Percentiles rank a stretch among this genome's conserved stretches.
These are phyloP conservation scores for Helminthosporium solani DNA, from an alignment of 2,329 filamentous ascomycete genomes.

Conservation along the genomic window DNA sequence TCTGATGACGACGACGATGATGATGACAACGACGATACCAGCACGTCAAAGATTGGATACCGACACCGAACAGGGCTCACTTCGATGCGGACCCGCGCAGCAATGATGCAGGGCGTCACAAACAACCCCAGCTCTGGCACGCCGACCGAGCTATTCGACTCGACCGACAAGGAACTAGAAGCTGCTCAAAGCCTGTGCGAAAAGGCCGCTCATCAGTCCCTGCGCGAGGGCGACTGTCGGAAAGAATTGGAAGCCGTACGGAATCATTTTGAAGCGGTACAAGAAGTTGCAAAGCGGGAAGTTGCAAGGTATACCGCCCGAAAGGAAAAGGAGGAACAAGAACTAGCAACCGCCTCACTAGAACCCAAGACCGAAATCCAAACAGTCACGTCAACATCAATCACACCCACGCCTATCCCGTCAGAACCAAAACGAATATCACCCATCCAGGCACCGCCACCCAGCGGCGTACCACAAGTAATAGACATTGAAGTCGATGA, in stretches of 20 bases:
- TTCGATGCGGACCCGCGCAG: slow-evolving; percentile 32
- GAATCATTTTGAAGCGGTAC: slow-evolving; percentile 63
- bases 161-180: slow-evolving; percentile 76
- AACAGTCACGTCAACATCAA: slow-evolving; percentile 11
- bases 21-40: slow-evolving; percentile 27
- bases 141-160: slow-evolving; percentile 52
- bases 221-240: slow-evolving; percentile 84
- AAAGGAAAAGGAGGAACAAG: slow-evolving; percentile 17
- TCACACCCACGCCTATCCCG: background rate
- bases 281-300: slow-evolving; percentile 56
- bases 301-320: slow-evolving; percentile 25
- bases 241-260: slow-evolving; percentile 72
- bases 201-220: slow-evolving; percentile 81
- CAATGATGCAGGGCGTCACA: slow-evolving; percentile 16
- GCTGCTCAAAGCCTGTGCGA: slow-evolving; percentile 80
- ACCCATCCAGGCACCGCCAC: slow-evolving; percentile 13
- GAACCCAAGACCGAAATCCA: slow-evolving; percentile 20
- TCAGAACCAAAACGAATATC: slow-evolving; percentile 13
- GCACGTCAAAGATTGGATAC: slow-evolving; percentile 40
- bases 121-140: slow-evolving; percentile 12
- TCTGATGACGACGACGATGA: slow-evolving; percentile 20
- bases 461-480: slow-evolving; percentile 15
- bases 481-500: slow-evolving; percentile 42
- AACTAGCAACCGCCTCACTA: slow-evolving; percentile 1
- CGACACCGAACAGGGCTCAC: slow-evolving; percentile 33